These are phyloP conservation scores for Umbilicaria muhlenbergii DNA, from an alignment of 495 filamentous ascomycete genomes.

Conservation along the genomic window DNA sequence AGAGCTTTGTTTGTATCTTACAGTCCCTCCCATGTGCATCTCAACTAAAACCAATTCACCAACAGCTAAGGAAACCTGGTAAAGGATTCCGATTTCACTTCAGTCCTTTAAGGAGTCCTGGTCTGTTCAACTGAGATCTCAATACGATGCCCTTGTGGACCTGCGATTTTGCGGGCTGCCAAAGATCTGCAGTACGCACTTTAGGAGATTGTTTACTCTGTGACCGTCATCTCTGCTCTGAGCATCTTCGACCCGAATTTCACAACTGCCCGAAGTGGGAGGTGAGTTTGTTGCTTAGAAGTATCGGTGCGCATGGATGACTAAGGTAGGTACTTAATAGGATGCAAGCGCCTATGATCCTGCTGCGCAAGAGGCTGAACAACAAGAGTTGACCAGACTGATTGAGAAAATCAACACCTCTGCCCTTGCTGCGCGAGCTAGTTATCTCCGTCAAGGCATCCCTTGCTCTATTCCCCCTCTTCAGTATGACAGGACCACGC, in stretches of 20 bases:
- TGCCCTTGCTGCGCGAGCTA: slow-evolving; percentile 14
- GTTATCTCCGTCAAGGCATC: slow-evolving; percentile 14
- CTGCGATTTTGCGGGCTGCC: slow-evolving; percentile 18
- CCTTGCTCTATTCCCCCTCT: slow-evolving; percentile 14
- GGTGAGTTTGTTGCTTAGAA: slow-evolving; percentile 9
- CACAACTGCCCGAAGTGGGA: slow-evolving; percentile 24
- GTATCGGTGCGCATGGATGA: neutral
- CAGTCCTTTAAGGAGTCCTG: no score
- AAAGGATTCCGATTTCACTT: no score
- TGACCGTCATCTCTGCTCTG: slow-evolving; percentile 18
- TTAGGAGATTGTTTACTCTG: slow-evolving; percentile 21
- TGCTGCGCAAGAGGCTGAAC: slow-evolving; percentile 14
- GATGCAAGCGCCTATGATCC: slow-evolving; percentile 16
- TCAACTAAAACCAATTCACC: no score
- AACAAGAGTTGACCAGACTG: slow-evolving; percentile 15
- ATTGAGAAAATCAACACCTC: slow-evolving; percentile 17
- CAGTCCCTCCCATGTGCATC: no score
- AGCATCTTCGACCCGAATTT: slow-evolving; percentile 14
- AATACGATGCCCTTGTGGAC: slow-evolving; percentile 12
- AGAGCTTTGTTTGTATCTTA: no score
- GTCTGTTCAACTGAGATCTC: no score
- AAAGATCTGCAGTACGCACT: slow-evolving; percentile 17
- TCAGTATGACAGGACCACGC: slow-evolving; percentile 15
- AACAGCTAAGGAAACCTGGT: no score
- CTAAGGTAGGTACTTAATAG: slow-evolving; percentile 6